Evolutionary conservation across 2,329 filamentous ascomycete species (phyloP).

Genomic region (Cladophialophora bantiana): DNA sequence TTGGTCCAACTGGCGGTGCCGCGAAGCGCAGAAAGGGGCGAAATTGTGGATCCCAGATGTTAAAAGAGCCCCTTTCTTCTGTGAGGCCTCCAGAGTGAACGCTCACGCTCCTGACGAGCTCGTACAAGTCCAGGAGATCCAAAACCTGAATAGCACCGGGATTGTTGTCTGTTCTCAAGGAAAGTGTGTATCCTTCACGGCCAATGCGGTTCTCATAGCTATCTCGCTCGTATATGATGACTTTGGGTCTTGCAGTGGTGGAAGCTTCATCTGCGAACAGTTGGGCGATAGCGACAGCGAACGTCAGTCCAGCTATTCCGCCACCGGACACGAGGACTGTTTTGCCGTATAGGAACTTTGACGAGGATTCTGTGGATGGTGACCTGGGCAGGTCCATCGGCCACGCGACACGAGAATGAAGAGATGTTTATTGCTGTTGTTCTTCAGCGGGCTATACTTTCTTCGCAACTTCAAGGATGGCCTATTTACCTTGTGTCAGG

Average conservation of each 20-base stretch:
- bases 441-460: not conserved
- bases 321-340: constrained; percentile 53
- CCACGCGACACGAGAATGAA: not conserved
- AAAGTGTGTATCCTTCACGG: constrained; percentile 42
- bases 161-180: constrained; percentile 40
- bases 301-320: constrained; percentile 55
- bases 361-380: not conserved
- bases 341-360: constrained; percentile 43
- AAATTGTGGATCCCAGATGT: constrained; percentile 37
- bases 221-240: constrained; percentile 56
- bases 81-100: constrained; percentile 24
- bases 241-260: constrained; percentile 39
- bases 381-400: not conserved
- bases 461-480: not conserved
- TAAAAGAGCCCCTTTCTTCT: constrained; percentile 28
- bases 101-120: constrained; percentile 32
- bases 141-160: constrained; percentile 41
- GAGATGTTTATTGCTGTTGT: not conserved
- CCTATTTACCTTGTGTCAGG: not conserved
- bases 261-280: constrained; percentile 47
- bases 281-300: constrained; percentile 51
- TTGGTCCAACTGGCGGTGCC: constrained; percentile 5
- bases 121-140: constrained; percentile 41
- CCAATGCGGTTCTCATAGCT: constrained; percentile 40
- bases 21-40: constrained; percentile 14